phyloP scores from a whole-genome alignment of 345 rosid species.

The Draba incana region DNA sequence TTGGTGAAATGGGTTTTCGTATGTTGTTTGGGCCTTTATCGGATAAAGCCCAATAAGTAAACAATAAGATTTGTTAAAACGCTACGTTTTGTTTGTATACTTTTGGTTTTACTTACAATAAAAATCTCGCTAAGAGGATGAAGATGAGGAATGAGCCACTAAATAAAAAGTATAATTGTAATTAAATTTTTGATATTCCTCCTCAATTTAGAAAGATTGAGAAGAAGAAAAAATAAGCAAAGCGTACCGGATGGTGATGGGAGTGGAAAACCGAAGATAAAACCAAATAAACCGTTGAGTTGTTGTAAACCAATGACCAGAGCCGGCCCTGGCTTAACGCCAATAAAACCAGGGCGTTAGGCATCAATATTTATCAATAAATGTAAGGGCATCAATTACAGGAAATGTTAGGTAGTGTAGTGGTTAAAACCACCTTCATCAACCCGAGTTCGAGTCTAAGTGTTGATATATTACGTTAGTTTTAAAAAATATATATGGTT shows the following conservation, averaged over 20 bases:
- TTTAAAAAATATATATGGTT: too few species aligned
- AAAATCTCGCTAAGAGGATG: constrained; percentile 65
- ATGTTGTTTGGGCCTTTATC: not conserved
- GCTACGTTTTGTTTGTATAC: not conserved
- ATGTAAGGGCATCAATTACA: too few species aligned
- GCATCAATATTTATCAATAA: too few species aligned
- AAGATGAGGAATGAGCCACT: constrained; percentile 79
- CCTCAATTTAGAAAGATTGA: too few species aligned
- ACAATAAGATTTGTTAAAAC: too few species aligned
- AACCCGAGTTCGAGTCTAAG: too few species aligned
- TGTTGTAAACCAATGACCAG: constrained; percentile 79
- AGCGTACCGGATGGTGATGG: constrained; percentile 56
- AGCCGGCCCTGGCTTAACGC: too few species aligned
- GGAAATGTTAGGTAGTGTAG: too few species aligned
- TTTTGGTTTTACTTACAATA: constrained; percentile 56
- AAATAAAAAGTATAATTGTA: not conserved
- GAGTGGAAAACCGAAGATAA: constrained; percentile 63
- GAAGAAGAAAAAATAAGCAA: not conserved
- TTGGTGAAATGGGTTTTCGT: not conserved
- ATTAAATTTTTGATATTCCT: too few species aligned
- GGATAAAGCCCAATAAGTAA: not conserved
- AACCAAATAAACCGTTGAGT: constrained; percentile 78
- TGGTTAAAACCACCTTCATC: too few species aligned
- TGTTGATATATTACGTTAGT: too few species aligned
- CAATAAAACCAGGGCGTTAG: too few species aligned